Evolutionary conservation across 2,329 filamentous ascomycete genomes (phyloP).

Genomic region (Aspergillus brunneoviolaceus): DNA sequence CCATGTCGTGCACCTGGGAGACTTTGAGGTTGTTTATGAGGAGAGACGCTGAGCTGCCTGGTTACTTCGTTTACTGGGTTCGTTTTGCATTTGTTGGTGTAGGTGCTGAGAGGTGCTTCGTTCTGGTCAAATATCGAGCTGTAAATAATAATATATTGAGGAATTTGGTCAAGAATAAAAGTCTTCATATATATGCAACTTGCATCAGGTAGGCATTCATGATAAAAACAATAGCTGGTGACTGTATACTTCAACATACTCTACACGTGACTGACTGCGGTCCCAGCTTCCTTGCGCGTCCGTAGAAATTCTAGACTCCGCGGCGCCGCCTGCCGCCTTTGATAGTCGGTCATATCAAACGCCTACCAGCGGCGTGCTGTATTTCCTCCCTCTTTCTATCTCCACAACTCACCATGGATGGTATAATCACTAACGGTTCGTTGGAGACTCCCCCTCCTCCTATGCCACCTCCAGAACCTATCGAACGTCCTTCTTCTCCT

Average conservation of each 20-base stretch:
- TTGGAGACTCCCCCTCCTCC: slow-evolving; percentile 23
- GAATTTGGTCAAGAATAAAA: no score
- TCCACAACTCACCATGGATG: slow-evolving; percentile 32
- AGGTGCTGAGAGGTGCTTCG: no score
- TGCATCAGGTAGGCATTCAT: no score
- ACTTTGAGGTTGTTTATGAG: background rate
- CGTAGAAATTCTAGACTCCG: slow-evolving; percentile 33
- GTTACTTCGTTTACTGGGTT: background rate
- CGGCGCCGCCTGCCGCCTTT: slow-evolving; percentile 4
- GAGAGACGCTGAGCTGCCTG: background rate
- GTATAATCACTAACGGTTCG: slow-evolving; percentile 30
- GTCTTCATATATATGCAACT: no score
- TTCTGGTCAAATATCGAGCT: no score
- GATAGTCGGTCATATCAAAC: background rate
- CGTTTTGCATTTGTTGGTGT: no score
- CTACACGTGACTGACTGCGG: background rate
- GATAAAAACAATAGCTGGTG: no score
- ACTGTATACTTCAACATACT: background rate
- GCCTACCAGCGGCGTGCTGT: background rate
- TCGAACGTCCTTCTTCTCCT: slow-evolving; percentile 40
- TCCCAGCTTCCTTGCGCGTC: slow-evolving; percentile 10
- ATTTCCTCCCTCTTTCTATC: background rate
- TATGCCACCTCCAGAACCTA: slow-evolving; percentile 37
- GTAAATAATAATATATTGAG: no score
- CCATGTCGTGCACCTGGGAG: background rate